Conservation (phyloP, 2,329 filamentous ascomycete species). For the Nannizzia gypsea region DNA sequence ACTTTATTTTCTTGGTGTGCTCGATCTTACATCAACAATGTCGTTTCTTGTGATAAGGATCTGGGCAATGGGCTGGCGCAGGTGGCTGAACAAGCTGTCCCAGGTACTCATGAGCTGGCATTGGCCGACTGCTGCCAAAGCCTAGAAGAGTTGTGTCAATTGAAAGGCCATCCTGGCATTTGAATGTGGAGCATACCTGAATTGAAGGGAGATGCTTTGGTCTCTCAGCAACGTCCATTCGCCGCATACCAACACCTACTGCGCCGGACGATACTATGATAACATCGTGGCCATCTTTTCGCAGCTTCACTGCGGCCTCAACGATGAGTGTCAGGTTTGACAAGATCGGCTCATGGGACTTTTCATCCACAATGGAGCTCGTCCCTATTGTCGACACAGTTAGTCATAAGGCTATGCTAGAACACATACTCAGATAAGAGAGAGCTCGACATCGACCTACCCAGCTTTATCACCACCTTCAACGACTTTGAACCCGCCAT, state of each 20-base stretch:
- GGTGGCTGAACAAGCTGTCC: slow-evolving; percentile 82
- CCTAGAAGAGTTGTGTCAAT: slow-evolving; percentile 35
- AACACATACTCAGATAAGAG: background rate
- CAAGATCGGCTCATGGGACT: slow-evolving; percentile 82
- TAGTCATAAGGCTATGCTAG: background rate
- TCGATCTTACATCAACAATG: slow-evolving; percentile 66
- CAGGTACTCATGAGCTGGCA: slow-evolving; percentile 89
- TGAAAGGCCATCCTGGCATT: background rate
- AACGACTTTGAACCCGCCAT: slow-evolving; percentile 55
- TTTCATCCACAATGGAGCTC: slow-evolving; percentile 96
- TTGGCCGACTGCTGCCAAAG: slow-evolving; percentile 89
- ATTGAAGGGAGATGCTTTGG: slow-evolving; percentile 84
- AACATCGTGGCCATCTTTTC: slow-evolving; percentile 83
- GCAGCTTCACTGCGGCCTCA: slow-evolving; percentile 77
- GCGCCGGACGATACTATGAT: slow-evolving; percentile 95
- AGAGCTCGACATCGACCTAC: slow-evolving; percentile 35
- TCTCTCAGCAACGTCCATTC: slow-evolving; percentile 76
- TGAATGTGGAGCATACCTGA: slow-evolving; percentile 45
- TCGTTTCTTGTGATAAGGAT: slow-evolving; percentile 90
- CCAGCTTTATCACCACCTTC: slow-evolving; percentile 77
- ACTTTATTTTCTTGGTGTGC: background rate
- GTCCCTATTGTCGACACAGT: slow-evolving; percentile 52
- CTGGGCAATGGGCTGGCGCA: slow-evolving; percentile 84
- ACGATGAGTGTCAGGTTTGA: slow-evolving; percentile 87
- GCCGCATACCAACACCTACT: slow-evolving; percentile 81